Base-by-base conservation (phyloP, 2,329 filamentous ascomycete genomes). In the Emericellopsis cladophorae region DNA sequence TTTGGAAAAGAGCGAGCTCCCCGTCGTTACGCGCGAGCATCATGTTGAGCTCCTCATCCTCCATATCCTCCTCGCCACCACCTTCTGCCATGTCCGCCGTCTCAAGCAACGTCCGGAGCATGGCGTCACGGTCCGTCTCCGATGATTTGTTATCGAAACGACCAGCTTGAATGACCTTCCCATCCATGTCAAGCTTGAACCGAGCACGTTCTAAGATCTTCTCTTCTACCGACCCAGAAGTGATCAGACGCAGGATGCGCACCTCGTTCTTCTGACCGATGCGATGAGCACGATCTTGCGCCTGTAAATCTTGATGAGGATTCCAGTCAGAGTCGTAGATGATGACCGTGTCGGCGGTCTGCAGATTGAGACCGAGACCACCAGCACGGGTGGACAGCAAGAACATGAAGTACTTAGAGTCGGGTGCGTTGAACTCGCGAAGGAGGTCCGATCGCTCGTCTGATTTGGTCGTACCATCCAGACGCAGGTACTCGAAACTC, bases 321-420 rank as follows among this genome's bases (percentile, higher is more conserved):
- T 98, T 98, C 92, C 92, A 98, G 67, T 98, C 92, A 0, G 92
- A 98, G 57, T 98, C 92, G 64, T 95, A 98, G 56, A 98, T 98
- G 62, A 98, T 95, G 66, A 98, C 92, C 2, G 92, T 98, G 62
- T 98, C 92, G 34, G 92, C 92, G 36, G 90, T 95, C 63, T 98
- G 92, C 59, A 98, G 62, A 56, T 98, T 98, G 50, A 98, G 74
- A 73, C 92, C 92, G 10, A 98, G 74, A 76, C 92, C 92, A 81
- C 92, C 92, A 46, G 92, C 92, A 70, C 92, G 90, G 21, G 92
- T 98, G 4, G 92, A 98, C n/a, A 98, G 76, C 60, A 98, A 65
- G 70, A 98, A 98, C 66, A 93, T 94, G 62, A 96, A 95, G 62
- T 95, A 96, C 5, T 86, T 84, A 6, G 92, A 98, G 47, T 83